phyloP scores from a whole-genome alignment of 2,329 filamentous ascomycete genomes.

The Fusarium sp. region DNA sequence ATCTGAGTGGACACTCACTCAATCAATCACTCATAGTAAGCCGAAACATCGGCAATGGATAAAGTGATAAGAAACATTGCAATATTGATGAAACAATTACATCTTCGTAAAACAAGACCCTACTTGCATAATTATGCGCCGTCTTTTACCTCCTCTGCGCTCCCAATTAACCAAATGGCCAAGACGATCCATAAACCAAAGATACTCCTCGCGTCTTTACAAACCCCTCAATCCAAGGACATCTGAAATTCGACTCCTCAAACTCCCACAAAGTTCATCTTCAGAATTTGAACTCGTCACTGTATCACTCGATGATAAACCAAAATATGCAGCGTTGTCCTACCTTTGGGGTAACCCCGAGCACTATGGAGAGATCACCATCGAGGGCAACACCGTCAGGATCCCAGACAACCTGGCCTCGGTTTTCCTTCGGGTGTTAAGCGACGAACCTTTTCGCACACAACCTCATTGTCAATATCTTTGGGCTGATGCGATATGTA shows the following conservation, averaged over 20 bases:
- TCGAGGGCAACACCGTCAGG: background rate
- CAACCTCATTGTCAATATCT: background rate
- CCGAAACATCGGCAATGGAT: background rate
- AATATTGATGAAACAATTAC: background rate
- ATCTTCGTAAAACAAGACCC: background rate
- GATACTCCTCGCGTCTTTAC: constrained; percentile 7
- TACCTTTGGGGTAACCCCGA: constrained; percentile 11
- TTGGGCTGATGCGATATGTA: constrained; percentile 6
- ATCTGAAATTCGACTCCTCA: constrained; percentile 11
- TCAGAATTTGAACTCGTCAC: constrained; percentile 4
- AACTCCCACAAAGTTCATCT: background rate
- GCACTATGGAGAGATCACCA: background rate
- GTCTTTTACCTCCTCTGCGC: background rate
- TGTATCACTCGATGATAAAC: constrained; percentile 3
- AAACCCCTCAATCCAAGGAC: background rate
- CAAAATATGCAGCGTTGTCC: constrained; percentile 12
- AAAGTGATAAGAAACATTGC: background rate
- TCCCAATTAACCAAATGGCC: background rate
- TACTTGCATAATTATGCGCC: background rate
- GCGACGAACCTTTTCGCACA: background rate
- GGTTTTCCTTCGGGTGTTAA: constrained; percentile 1
- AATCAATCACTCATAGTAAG: background rate
- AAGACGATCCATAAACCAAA: background rate
- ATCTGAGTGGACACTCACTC: background rate
- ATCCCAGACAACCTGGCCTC: constrained; percentile 11